phyloP scores from a whole-genome alignment of 2,329 filamentous ascomycete genomes.

The Pyrenophora seminiperda region DNA sequence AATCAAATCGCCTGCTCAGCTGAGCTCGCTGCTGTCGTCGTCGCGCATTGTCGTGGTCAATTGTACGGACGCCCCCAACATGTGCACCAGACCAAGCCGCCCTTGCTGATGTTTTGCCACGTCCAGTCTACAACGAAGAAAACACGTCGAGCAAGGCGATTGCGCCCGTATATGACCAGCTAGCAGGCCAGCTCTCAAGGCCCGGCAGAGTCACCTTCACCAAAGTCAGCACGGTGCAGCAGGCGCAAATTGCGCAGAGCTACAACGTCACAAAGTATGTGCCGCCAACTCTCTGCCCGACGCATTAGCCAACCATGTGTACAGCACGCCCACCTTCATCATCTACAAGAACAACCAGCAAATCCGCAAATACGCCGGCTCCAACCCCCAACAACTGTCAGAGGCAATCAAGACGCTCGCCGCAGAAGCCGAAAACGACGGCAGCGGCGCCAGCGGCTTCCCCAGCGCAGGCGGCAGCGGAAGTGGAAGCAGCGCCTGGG shows the following conservation, averaged over 20 bases:
- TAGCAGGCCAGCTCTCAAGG: conserved; percentile 72
- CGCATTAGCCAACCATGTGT: conserved; percentile 15
- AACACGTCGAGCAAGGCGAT: conserved; percentile 84
- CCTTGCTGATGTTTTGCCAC: conserved; percentile 31
- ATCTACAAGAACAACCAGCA: conserved; percentile 72
- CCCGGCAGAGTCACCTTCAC: conserved; percentile 78
- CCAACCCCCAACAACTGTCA: conserved; percentile 72
- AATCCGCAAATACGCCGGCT: conserved; percentile 73
- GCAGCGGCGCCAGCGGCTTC: conserved; percentile 50
- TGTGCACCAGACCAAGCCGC: conserved; percentile 20
- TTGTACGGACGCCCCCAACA: conserved; percentile 65
- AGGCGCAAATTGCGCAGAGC: conserved; percentile 72
- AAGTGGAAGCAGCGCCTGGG: conserved; percentile 64
- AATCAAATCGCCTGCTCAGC: conserved; percentile 51
- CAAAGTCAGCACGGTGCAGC: conserved; percentile 82
- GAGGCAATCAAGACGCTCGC: conserved; percentile 73
- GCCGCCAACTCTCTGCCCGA: background rate
- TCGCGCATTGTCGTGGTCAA: conserved; percentile 84
- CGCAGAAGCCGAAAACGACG: conserved; percentile 62
- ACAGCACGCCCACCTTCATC: conserved; percentile 85
- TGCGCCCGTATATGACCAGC: conserved; percentile 78
- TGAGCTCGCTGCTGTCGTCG: conserved; percentile 66
- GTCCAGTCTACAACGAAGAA: conserved; percentile 83
- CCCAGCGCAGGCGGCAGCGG: conserved; percentile 44
- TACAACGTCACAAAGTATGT: conserved; percentile 73